Evolutionary conservation across 805 yeast species (phyloP).

Genomic region (Martiniozyma abietophila): DNA sequence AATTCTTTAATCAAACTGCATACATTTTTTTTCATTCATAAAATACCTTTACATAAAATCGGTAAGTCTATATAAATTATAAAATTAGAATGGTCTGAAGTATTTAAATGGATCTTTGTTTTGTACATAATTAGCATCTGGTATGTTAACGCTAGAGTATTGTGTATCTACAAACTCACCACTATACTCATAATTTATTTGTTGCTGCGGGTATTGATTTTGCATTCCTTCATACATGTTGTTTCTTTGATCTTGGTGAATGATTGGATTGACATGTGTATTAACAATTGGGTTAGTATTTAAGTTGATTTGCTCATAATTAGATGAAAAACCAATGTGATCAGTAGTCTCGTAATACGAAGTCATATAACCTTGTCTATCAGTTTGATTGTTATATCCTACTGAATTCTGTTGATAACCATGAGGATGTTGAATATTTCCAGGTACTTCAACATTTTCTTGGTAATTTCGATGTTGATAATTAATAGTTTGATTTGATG

Average conservation of each 20-base stretch:
- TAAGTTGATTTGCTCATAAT: too few species aligned
- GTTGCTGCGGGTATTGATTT: background rate
- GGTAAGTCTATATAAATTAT: too few species aligned
- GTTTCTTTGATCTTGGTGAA: background rate
- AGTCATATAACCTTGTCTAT: background rate
- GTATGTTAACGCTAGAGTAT: background rate
- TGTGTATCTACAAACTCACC: background rate
- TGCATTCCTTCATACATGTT: background rate
- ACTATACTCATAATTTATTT: background rate
- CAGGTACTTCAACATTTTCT: background rate
- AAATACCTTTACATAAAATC: too few species aligned
- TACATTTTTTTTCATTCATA: too few species aligned
- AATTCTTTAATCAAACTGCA: too few species aligned
- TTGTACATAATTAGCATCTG: background rate
- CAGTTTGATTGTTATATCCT: background rate
- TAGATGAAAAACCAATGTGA: too few species aligned
- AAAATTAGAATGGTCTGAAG: constrained; percentile 3
- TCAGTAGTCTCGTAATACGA: too few species aligned
- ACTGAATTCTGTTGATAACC: constrained; percentile 5
- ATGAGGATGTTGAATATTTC: background rate
- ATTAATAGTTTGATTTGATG: background rate
- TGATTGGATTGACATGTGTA: background rate
- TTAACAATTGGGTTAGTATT: too few species aligned
- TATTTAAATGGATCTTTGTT: constrained; percentile 4
- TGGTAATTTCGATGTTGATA: background rate